phyloP scores from a whole-genome alignment of 1,139 yeast species.

The Yamadazyma epiphylla region DNA sequence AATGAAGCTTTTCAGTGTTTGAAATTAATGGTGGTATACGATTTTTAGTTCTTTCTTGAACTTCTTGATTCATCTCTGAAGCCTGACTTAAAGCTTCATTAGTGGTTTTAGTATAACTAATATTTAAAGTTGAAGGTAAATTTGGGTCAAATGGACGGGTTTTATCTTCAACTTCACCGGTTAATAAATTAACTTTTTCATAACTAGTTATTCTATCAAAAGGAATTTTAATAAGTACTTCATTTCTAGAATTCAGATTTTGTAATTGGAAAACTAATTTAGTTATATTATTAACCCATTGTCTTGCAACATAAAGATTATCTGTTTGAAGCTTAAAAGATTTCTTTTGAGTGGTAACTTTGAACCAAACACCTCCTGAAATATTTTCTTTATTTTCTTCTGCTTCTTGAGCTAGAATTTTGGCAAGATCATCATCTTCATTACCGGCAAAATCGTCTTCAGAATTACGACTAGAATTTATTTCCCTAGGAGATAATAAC shows the following conservation, averaged over 20 bases:
- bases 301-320: conserved; percentile 64
- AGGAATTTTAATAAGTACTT: conserved; percentile 77
- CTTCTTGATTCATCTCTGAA: conserved; percentile 10
- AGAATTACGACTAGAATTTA: conserved; percentile 7
- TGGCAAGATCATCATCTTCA: conserved; percentile 24
- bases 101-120: conserved; percentile 1
- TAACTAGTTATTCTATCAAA: conserved; percentile 61
- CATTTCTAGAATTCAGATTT: conserved; percentile 64
- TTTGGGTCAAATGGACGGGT: conserved; percentile 3
- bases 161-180: conserved; percentile 13
- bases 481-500: conserved; percentile 8
- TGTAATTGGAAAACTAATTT: conserved; percentile 66
- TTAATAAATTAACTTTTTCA: conserved; percentile 31
- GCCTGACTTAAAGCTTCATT: background rate
- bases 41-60: conserved; percentile 28
- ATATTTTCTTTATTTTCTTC: conserved; percentile 28
- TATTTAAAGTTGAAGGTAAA: conserved; percentile 9
- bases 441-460: conserved; percentile 15
- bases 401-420: conserved; percentile 21
- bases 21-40: conserved; percentile 3
- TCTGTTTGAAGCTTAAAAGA: conserved; percentile 72
- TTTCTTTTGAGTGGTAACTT: conserved; percentile 53
- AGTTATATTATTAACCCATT: conserved; percentile 75
- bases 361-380: conserved; percentile 46
- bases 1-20: conserved; percentile 64